Conservation (phyloP, 495 filamentous ascomycete genomes). For the Paragyromitra xinjiangensis region DNA sequence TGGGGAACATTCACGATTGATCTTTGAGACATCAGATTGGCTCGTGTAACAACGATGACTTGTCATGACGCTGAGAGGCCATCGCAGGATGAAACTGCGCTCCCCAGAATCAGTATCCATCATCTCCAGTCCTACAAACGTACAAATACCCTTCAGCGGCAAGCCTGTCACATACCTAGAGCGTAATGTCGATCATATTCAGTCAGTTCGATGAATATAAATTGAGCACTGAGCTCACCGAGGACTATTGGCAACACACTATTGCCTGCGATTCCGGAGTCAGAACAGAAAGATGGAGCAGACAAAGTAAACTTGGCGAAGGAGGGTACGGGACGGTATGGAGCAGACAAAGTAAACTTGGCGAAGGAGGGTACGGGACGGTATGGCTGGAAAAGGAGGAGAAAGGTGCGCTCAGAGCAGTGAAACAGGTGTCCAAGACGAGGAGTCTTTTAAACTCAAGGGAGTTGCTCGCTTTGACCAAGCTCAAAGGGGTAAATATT, state of each 20-base stretch:
- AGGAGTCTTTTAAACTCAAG: background rate
- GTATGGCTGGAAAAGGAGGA: slow-evolving; percentile 1
- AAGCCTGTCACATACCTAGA: too few relatives aligned
- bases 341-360: background rate
- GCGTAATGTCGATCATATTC: too few relatives aligned
- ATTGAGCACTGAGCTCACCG: background rate
- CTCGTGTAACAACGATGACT: too few relatives aligned
- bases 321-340: background rate
- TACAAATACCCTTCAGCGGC: too few relatives aligned
- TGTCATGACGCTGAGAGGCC: too few relatives aligned
- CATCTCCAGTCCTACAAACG: too few relatives aligned
- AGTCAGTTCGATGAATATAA: background rate
- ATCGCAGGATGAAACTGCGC: too few relatives aligned
- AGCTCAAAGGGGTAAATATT: background rate
- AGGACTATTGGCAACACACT: background rate
- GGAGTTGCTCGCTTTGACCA: background rate
- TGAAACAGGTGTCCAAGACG: slow-evolving; percentile 1
- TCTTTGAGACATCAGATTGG: too few relatives aligned
- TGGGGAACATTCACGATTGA: too few relatives aligned
- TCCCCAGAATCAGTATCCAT: too few relatives aligned
- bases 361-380: background rate
- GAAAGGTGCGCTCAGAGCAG: slow-evolving; percentile 2
- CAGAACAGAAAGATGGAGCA: background rate
- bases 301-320: background rate
- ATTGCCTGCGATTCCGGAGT: background rate